These are phyloP conservation scores for Fusarium cyanostomum DNA, from an alignment of 2,329 filamentous ascomycete genomes.

Conservation along the genomic window DNA sequence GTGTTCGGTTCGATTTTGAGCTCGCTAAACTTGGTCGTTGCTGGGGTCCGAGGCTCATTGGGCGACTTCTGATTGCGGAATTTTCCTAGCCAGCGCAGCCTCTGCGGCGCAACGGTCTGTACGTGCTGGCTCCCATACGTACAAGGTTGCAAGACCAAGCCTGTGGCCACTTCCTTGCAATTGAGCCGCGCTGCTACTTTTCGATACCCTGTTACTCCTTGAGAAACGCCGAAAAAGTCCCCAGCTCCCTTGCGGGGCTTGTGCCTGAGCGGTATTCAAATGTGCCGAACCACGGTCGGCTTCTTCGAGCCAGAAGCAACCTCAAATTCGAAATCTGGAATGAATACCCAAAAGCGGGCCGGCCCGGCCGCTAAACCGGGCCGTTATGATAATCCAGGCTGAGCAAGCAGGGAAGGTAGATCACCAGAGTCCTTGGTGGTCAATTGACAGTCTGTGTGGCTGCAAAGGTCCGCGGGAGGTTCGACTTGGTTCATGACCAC, in stretches of 20 bases:
- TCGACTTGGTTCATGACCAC: slow-evolving; percentile 19
- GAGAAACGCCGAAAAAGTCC: background rate
- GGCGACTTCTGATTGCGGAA: slow-evolving; percentile 21
- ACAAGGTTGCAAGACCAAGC: slow-evolving; percentile 10
- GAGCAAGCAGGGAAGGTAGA: slow-evolving; percentile 18
- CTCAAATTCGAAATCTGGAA: slow-evolving; percentile 15
- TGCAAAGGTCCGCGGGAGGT: slow-evolving; percentile 6
- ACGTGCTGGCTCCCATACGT: slow-evolving; percentile 13
- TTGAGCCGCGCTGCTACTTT: slow-evolving; percentile 20
- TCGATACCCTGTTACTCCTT: background rate
- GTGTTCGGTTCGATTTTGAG: slow-evolving; percentile 36
- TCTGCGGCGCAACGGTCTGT: slow-evolving; percentile 17
- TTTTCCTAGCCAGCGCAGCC: slow-evolving; percentile 24
- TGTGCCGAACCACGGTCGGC: slow-evolving; percentile 5
- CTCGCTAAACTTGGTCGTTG: slow-evolving; percentile 26
- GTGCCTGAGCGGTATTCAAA: background rate
- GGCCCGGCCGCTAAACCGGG: slow-evolving; percentile 40
- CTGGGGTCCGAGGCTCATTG: slow-evolving; percentile 28
- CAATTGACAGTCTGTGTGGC: slow-evolving; percentile 25
- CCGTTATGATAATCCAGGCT: slow-evolving; percentile 36
- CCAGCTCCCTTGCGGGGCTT: background rate
- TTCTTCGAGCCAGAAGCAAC: slow-evolving; percentile 4
- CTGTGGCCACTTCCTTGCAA: slow-evolving; percentile 14
- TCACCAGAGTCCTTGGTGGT: slow-evolving; percentile 12
- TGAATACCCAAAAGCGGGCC: slow-evolving; percentile 37